Conservation (phyloP, 805 yeast species). For the Peterozyma toletana region DNA sequence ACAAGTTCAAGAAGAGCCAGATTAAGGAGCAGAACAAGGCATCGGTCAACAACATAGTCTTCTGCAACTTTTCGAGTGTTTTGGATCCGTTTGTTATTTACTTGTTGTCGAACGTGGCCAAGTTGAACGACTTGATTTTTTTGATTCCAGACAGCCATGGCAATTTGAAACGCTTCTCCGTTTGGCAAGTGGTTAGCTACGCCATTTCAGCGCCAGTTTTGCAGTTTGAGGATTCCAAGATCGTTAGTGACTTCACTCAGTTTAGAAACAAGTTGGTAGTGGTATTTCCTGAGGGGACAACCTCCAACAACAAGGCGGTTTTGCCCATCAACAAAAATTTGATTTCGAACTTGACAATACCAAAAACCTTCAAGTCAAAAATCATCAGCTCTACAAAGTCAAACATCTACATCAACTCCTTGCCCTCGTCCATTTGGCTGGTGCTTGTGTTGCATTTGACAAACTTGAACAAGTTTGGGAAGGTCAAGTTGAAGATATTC, state of each 20-base stretch:
- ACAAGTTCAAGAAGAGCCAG: neutral
- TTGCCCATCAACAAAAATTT: slow-evolving; percentile 37
- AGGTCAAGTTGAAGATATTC: neutral
- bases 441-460: neutral
- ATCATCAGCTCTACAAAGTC: neutral
- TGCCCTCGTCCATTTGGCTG: neutral
- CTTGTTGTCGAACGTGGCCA: slow-evolving; percentile 12
- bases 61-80: neutral
- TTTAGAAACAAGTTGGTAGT: slow-evolving; percentile 38
- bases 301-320: slow-evolving; percentile 76
- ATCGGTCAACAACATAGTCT: neutral
- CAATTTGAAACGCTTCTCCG: slow-evolving; percentile 20
- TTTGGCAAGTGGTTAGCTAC: slow-evolving; percentile 14
- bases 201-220: slow-evolving; percentile 1
- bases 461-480: neutral
- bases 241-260: slow-evolving; percentile 15
- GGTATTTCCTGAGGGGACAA: slow-evolving; percentile 73
- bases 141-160: slow-evolving; percentile 33
- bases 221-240: slow-evolving; percentile 1
- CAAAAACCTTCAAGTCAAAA: neutral
- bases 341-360: neutral
- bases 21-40: neutral
- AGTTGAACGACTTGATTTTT: slow-evolving; percentile 20
- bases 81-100: neutral
- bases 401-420: neutral